A percentile compares a stretch with the other conserved stretches of the same genome.
phyloP scores from a whole-genome alignment of 1,284 basidiomycete species.

The Cutaneotrichosporon sp. region DNA sequence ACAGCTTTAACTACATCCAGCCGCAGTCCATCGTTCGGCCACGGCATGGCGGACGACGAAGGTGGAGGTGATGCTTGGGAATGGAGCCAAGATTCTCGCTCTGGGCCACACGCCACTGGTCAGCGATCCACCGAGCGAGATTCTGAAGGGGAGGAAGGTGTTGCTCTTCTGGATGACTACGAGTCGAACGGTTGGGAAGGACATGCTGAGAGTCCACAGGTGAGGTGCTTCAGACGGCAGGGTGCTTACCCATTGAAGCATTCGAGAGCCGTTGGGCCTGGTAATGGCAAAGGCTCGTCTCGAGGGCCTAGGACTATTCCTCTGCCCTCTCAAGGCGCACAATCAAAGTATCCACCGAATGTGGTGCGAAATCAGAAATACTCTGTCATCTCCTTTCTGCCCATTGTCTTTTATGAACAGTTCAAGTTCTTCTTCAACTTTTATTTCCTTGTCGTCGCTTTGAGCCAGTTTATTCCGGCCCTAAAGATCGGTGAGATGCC shows the following conservation, averaged over 20 bases:
- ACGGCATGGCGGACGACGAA: not conserved
- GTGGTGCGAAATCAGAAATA: slow-evolving; percentile 97
- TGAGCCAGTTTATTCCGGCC: slow-evolving; percentile 92
- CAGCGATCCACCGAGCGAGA: too few species aligned
- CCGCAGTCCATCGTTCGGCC: not conserved
- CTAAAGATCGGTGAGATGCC: slow-evolving; percentile 81
- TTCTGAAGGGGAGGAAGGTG: not conserved
- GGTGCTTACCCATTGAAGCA: too few species aligned
- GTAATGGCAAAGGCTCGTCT: not conserved
- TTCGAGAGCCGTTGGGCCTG: too few species aligned
- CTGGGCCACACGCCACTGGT: too few species aligned
- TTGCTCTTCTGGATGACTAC: slow-evolving; percentile 1
- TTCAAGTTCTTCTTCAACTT: slow-evolving; percentile 99
- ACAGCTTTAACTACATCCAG: slow-evolving; percentile 1
- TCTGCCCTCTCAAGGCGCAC: slow-evolving; percentile 13
- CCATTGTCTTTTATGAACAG: slow-evolving; percentile 95
- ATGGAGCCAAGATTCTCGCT: not conserved
- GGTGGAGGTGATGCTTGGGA: not conserved
- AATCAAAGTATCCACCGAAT: slow-evolving; percentile 58
- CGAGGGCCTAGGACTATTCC: not conserved
- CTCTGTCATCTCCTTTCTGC: slow-evolving; percentile 87
- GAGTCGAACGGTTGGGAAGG: not conserved
- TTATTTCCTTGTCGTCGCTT: slow-evolving; percentile 93
- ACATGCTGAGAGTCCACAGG: too few species aligned
- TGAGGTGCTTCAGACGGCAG: too few species aligned